phyloP scores from a whole-genome alignment of 176 grass and related monocot genomes.

The Bonia amplexicaulis region DNA sequence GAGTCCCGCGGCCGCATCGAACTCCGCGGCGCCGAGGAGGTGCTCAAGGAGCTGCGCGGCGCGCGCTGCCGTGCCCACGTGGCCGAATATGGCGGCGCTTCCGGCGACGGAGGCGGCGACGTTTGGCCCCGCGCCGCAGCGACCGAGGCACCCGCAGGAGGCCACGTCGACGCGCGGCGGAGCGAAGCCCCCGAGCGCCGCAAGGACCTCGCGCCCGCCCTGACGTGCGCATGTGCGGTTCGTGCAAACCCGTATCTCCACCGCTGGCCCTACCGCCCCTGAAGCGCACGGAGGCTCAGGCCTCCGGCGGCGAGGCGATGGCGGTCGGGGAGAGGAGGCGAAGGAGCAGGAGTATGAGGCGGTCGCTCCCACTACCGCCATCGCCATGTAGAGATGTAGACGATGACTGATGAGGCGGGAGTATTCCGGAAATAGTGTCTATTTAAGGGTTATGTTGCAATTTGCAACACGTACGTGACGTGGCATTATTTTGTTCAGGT shows the following conservation, averaged over 20 bases:
- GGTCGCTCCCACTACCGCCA: neutral
- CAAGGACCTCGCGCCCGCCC: slow-evolving; percentile 65
- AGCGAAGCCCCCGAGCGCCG: slow-evolving; percentile 51
- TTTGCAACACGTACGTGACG: neutral
- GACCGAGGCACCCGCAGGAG: slow-evolving; percentile 68
- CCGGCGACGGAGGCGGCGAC: slow-evolving; percentile 34
- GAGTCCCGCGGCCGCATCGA: slow-evolving; percentile 50
- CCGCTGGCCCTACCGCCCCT: neutral
- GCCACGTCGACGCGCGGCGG: slow-evolving; percentile 55
- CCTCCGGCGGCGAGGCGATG: neutral
- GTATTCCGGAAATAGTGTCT: too few species aligned
- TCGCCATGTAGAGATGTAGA: neutral
- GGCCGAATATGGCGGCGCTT: slow-evolving; percentile 30
- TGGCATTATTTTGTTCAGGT: neutral
- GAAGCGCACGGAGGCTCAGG: neutral
- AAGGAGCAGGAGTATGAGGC: neutral
- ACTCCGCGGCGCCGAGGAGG: slow-evolving; percentile 44
- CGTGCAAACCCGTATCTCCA: slow-evolving; percentile 76
- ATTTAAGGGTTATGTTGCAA: neutral
- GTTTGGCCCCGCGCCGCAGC: slow-evolving; percentile 77
- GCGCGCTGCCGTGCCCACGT: slow-evolving; percentile 63
- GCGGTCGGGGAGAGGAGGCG: neutral
- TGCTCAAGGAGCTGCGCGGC: slow-evolving; percentile 57
- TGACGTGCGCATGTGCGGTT: slow-evolving; percentile 80
- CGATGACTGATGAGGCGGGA: neutral